Percentiles rank a stretch among this genome's conserved stretches.
phyloP scores from a whole-genome alignment of 2,329 filamentous ascomycete genomes.

The Fusarium buharicum region DNA sequence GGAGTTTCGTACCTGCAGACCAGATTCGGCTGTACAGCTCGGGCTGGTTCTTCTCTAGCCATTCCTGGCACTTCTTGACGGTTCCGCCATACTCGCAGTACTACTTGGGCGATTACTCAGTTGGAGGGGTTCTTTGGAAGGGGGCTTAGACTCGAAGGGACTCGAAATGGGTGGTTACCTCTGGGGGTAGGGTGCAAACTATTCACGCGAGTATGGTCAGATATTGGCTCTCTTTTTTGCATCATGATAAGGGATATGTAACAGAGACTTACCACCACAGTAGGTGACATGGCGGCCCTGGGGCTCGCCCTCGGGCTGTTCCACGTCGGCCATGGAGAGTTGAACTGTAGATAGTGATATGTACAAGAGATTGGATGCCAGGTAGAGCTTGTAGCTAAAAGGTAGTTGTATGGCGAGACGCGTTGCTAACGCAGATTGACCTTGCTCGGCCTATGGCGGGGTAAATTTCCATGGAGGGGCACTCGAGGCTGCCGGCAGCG shows the following conservation, averaged over 20 bases:
- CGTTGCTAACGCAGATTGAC: constrained; percentile 39
- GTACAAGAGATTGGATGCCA: background rate
- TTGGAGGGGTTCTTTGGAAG: constrained; percentile 20
- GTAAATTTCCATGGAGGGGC: constrained; percentile 50
- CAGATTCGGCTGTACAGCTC: constrained; percentile 83
- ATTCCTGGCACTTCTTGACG: constrained; percentile 96
- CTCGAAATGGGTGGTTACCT: constrained; percentile 58
- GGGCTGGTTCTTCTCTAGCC: constrained; percentile 81
- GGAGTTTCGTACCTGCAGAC: constrained; percentile 74
- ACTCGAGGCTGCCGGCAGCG: constrained; percentile 19
- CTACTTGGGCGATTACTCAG: constrained; percentile 61
- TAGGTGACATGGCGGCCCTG: constrained; percentile 65
- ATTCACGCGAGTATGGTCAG: constrained; percentile 21
- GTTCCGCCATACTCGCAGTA: constrained; percentile 99
- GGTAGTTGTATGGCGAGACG: constrained; percentile 43
- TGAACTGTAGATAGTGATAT: constrained; percentile 18
- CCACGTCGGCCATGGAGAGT: constrained; percentile 63
- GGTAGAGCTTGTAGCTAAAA: constrained; percentile 26
- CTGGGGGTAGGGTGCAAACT: constrained; percentile 74
- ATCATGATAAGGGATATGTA: constrained; percentile 1
- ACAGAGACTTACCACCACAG: constrained; percentile 64
- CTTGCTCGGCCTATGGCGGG: constrained; percentile 47
- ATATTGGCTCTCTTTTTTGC: constrained; percentile 26
- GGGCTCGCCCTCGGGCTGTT: constrained; percentile 61
- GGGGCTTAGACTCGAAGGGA: constrained; percentile 8